Percentiles rank a stretch among this genome's conserved stretches.
These are phyloP conservation scores for Hypoxylon fuscum DNA, from an alignment of 495 filamentous ascomycete genomes.

Conservation along the genomic window DNA sequence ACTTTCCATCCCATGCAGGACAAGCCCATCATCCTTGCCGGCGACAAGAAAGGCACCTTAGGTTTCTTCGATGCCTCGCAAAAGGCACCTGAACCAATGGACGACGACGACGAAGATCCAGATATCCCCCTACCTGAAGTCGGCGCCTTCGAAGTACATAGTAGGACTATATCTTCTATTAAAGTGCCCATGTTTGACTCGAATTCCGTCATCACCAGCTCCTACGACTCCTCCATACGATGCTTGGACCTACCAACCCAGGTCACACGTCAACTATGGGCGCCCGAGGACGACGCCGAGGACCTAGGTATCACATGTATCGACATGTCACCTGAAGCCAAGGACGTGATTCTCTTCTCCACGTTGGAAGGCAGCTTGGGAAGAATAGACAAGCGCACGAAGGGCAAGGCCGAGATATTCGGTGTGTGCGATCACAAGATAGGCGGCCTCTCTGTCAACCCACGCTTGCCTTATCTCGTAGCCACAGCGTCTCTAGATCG, in stretches of 20 bases:
- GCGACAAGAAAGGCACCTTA: conserved; percentile 92
- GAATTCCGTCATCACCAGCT: conserved; percentile 80
- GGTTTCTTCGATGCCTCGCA: conserved; percentile 94
- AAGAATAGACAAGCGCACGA: conserved; percentile 75
- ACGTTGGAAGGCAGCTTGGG: conserved; percentile 84
- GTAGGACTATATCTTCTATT: conserved; percentile 86
- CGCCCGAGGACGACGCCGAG: conserved; percentile 69
- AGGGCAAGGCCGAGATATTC: conserved; percentile 69
- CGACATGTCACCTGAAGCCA: conserved; percentile 74
- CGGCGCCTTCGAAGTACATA: conserved; percentile 87
- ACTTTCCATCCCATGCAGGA: conserved; percentile 86
- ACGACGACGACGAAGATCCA: conserved; percentile 69
- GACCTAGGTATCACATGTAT: conserved; percentile 84
- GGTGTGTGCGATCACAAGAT: conserved; percentile 93
- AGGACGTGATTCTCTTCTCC: conserved; percentile 84
- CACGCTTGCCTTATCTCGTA: conserved; percentile 78
- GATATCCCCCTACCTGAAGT: conserved; percentile 78
- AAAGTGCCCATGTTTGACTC: conserved; percentile 75
- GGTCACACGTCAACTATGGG: conserved; percentile 79
- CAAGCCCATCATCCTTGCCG: conserved; percentile 92
- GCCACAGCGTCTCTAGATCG: conserved; percentile 92
- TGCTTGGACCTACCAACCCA: conserved; percentile 85
- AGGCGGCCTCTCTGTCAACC: conserved; percentile 88
- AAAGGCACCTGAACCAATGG: conserved; percentile 58
- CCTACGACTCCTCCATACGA: conserved; percentile 95